A percentile compares a stretch with the other conserved stretches of the same genome.
phyloP scores from a whole-genome alignment of 75 land plant species.

The Cunninghamia lanceolata region DNA sequence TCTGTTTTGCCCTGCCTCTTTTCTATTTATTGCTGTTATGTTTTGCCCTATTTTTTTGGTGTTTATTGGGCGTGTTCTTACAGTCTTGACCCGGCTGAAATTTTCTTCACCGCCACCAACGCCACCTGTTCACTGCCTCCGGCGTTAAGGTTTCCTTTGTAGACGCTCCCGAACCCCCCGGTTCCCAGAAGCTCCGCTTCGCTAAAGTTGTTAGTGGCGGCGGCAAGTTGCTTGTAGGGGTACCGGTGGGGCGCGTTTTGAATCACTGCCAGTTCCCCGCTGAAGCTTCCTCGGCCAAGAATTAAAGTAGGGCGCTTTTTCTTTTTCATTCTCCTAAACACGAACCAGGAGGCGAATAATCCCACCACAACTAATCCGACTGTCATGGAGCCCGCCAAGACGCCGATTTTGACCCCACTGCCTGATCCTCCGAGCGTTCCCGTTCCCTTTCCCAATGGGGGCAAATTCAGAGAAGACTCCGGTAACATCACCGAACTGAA shows the following conservation, averaged over 20 bases:
- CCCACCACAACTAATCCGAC: neutral
- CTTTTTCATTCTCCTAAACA: neutral
- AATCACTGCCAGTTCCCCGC: neutral
- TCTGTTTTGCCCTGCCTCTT: too few relatives aligned
- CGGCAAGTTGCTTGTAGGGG: slow-evolving; percentile 19
- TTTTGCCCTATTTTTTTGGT: too few relatives aligned
- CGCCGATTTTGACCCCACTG: neutral
- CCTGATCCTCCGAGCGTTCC: neutral
- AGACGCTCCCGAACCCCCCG: slow-evolving; percentile 44
- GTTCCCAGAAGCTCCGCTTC: slow-evolving; percentile 29
- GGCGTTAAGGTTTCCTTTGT: slow-evolving; percentile 21
- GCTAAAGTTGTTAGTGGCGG: slow-evolving; percentile 33
- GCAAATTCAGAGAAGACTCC: neutral
- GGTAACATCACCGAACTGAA: too few relatives aligned
- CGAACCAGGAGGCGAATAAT: neutral
- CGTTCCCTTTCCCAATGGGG: neutral
- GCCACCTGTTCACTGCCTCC: neutral
- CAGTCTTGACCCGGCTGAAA: slow-evolving; percentile 18
- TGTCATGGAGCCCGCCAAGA: neutral
- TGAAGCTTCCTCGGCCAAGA: neutral
- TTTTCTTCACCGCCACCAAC: slow-evolving; percentile 38
- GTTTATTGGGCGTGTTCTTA: too few relatives aligned
- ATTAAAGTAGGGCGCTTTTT: neutral
- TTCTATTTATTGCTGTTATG: too few relatives aligned
- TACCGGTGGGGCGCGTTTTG: slow-evolving; percentile 13